Evolutionary conservation across 192 early-diverging fungal species (phyloP).

Genomic region (Podochytrium sp.): DNA sequence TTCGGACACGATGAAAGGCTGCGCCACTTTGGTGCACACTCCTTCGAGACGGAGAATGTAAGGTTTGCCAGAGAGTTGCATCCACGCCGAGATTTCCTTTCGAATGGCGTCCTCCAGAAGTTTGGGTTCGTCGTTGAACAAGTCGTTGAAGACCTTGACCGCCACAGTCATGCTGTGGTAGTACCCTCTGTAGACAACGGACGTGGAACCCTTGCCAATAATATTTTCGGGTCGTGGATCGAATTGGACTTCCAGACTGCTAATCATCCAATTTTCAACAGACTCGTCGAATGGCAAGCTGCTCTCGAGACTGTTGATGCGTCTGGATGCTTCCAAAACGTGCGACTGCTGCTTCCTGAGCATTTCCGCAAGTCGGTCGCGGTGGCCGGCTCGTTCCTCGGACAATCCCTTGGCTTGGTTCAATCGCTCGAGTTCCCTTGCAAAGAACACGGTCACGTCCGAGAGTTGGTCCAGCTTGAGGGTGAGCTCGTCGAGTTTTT

Average conservation of each 20-base stretch:
- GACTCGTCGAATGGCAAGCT: conserved; percentile 8
- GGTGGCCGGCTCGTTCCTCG: not conserved
- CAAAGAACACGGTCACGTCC: not conserved
- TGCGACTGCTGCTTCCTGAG: not conserved
- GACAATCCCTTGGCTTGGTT: not conserved
- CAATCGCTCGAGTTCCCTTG: not conserved
- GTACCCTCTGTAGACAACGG: conserved; percentile 18
- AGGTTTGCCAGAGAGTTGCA: not conserved
- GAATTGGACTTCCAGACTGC: conserved; percentile 8
- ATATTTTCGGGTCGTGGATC: not conserved
- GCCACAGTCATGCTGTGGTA: not conserved
- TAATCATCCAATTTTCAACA: conserved; percentile 25
- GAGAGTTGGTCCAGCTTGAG: not conserved
- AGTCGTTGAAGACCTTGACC: conserved; percentile 19
- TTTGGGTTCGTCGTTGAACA: not conserved
- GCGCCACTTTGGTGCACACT: conserved; percentile 22
- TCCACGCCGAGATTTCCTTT: conserved; percentile 16
- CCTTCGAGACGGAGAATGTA: conserved; percentile 20
- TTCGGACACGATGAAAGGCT: conserved; percentile 23
- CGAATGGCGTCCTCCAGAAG: conserved; percentile 5
- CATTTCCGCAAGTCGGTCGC: not conserved
- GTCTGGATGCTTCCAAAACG: not conserved
- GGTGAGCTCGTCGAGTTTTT: conserved; percentile 14
- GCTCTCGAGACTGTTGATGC: not conserved
- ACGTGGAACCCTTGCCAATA: conserved; percentile 1